Evolutionary conservation across 306 rosid species (phyloP).

Genomic region (Malus asiatica): DNA sequence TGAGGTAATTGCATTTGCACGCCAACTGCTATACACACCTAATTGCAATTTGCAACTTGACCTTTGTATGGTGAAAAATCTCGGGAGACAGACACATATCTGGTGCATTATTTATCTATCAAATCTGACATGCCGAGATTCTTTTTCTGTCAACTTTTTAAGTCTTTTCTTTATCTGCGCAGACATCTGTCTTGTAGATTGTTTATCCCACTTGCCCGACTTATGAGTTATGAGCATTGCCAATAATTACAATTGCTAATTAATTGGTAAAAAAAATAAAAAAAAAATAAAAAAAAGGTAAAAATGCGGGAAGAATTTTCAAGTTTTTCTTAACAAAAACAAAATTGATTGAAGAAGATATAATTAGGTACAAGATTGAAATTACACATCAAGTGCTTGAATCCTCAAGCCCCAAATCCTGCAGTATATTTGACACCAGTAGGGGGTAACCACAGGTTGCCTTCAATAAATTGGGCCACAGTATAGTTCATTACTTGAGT

Average conservation of each 20-base stretch:
- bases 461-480: conserved; percentile 57
- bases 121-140: not conserved
- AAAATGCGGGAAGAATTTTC: not conserved
- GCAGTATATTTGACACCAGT: conserved; percentile 63
- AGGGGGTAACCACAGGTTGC: conserved; percentile 69
- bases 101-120: not conserved
- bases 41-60: not conserved
- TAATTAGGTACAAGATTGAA: not conserved
- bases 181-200: not conserved
- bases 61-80: not conserved
- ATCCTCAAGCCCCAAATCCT: conserved; percentile 26
- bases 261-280: not conserved
- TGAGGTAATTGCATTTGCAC: not conserved
- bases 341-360: not conserved
- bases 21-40: not conserved
- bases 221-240: not conserved
- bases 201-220: not conserved
- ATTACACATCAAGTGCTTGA: not conserved
- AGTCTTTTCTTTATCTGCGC: not conserved
- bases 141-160: not conserved
- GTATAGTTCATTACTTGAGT: conserved; percentile 40
- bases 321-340: not conserved
- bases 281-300: no score
- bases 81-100: not conserved
- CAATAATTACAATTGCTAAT: not conserved